Base-by-base conservation (phyloP, 768 basidiomycete species). In the Dioszegia hungarica region DNA sequence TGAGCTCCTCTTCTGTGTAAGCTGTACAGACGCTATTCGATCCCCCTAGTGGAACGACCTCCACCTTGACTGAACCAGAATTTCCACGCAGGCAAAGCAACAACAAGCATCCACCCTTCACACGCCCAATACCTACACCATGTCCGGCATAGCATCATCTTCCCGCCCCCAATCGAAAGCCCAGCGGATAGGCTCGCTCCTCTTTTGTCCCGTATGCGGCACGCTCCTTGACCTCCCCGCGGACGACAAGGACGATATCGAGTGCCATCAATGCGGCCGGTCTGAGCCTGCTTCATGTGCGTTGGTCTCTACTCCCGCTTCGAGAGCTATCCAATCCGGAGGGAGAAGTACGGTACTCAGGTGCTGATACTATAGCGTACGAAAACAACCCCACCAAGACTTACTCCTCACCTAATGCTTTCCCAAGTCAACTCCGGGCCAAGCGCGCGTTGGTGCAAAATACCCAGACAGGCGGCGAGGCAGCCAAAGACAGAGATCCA, bases 181-280 rank as follows among this genome's bases (percentile, higher is more conserved):
- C 3, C 65, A 77, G 41, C 65, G 73, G 12, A 77, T 78, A 87
- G 95, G 94, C 50, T 93, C 92, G 1, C 80, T 98, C 24, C 79
- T 98, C 37, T 98, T 99, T 78, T 99, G 95, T 78, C 90, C 90
- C 1, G 81, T 84, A 57, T 99, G 95, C 64, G 91, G 91, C 14
- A 94, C 90, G 0, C 79, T 99, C 34, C 85, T 98, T 14, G 83
- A 86, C 61, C 77, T 91, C 20, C 95, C 95, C 0, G 86, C 86
- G 41, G 74, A 72, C 38, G 84, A 86, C 40, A 85, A 90, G 64
- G 79, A 81, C 44, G 78, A 78, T n/a, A 86, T 97, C 28, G 78
- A 75, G 3, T 99, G 95, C 78, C 89, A 90, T 72, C 90, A 92
- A 70, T 99, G 94, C 74, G 83, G 82, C 1, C 85, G 88, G 64